Conservation (phyloP, 257 asterid genomes). For the Eustoma russellianum region DNA sequence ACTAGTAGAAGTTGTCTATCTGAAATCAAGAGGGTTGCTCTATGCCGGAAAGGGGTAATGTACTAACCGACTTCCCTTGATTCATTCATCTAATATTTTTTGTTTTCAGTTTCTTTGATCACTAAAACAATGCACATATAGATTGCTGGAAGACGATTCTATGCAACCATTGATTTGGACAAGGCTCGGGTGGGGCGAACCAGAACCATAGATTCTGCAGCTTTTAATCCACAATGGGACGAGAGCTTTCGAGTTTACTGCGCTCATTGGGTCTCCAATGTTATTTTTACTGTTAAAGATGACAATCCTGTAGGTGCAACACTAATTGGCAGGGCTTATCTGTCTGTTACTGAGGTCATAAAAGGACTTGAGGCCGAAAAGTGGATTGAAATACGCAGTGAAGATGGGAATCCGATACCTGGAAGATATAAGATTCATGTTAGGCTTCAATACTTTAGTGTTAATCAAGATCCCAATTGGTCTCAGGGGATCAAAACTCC, state of each 20-base stretch:
- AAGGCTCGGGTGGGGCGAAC: constrained; percentile 71
- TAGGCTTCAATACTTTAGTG: constrained; percentile 33
- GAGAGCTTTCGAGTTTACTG: constrained; percentile 57
- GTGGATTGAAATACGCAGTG: constrained; percentile 53
- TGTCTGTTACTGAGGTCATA: constrained; percentile 47
- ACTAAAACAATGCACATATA: constrained; percentile 14
- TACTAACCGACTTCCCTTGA: neutral
- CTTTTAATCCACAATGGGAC: constrained; percentile 63
- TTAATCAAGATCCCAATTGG: constrained; percentile 51
- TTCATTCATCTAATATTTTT: neutral
- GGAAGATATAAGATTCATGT: constrained; percentile 65
- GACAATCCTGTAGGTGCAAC: constrained; percentile 62
- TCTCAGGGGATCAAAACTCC: constrained; percentile 49
- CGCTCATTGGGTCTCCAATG: constrained; percentile 53
- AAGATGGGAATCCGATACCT: constrained; percentile 37
- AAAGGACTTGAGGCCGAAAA: constrained; percentile 38
- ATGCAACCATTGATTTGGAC: constrained; percentile 69
- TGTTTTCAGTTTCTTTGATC: neutral
- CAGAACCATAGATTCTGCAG: constrained; percentile 27
- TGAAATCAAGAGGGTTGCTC: constrained; percentile 34
- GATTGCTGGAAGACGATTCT: constrained; percentile 47
- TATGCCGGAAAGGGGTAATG: constrained; percentile 51
- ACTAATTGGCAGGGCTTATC: constrained; percentile 65
- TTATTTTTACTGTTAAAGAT: constrained; percentile 62
- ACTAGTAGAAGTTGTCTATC: constrained; percentile 29